Conservation (phyloP, 768 basidiomycete species). For the Leucogyrophana mollusca region DNA sequence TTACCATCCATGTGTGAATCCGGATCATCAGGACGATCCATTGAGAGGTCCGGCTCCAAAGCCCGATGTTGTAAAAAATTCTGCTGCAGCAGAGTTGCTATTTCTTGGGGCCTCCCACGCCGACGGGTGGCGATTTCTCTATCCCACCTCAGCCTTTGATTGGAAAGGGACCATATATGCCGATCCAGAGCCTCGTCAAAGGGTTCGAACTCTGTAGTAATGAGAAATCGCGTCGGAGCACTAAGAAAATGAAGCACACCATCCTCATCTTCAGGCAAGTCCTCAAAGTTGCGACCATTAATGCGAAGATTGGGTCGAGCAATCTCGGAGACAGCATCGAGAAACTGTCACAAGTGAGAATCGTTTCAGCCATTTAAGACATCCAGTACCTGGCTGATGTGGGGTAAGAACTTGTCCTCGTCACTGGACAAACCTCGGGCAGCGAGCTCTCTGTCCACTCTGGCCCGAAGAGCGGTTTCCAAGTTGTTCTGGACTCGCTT, state of each 20-base stretch:
- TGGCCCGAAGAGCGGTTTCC: constrained; percentile 39
- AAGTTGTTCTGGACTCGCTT: constrained; percentile 56
- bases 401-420: constrained; percentile 45
- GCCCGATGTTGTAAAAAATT: constrained; percentile 34
- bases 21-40: constrained; percentile 4
- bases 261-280: constrained; percentile 53
- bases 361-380: constrained; percentile 6
- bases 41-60: constrained; percentile 24
- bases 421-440: constrained; percentile 39
- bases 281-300: constrained; percentile 76
- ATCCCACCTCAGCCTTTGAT: constrained; percentile 74
- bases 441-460: constrained; percentile 47
- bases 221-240: background rate
- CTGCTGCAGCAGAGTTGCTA: constrained; percentile 42
- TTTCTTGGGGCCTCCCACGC: constrained; percentile 56
- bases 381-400: constrained; percentile 47
- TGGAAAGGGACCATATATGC: constrained; percentile 76
- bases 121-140: constrained; percentile 67
- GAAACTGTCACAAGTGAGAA: constrained; percentile 41
- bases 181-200: constrained; percentile 89
- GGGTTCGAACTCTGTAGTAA: constrained; percentile 20
- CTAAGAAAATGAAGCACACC: constrained; percentile 30
- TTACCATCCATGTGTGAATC: constrained; percentile 11
- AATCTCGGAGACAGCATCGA: constrained; percentile 59
- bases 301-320: constrained; percentile 74